Base-by-base conservation (phyloP, 192 early-diverging fungal genomes). In the Rhizoclosmatium globosum region DNA sequence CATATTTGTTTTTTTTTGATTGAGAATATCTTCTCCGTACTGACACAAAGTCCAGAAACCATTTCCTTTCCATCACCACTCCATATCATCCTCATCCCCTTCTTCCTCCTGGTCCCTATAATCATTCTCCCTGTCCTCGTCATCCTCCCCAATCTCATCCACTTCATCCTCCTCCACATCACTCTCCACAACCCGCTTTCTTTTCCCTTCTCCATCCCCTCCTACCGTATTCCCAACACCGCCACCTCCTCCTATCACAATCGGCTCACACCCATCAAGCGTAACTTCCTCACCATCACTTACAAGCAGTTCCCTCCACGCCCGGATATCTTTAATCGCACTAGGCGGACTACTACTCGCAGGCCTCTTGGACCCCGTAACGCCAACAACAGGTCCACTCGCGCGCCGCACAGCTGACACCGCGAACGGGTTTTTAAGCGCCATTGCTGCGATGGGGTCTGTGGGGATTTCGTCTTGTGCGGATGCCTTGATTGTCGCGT, bases 191-290 rank as follows among this genome's bases (percentile, higher is more conserved):
- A 38, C 21, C 7, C 21, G 7, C 7, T 21, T 64, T 21, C 7
- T 41, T 17, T 19, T 17, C 61, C 21, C 9, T 17, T 7, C 21
- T 64, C 21, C 61, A 64, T 41, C 9, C 23, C 21, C 61, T 17
- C 23, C 39, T 17, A 11, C 61, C 7, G 7, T 21, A 64, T 64
- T 44, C 17, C 21, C 70, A 57, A 19, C 19, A 56, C 21, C 45
- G 6, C 21, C 45, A 39, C 21, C 53, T 11, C 53, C 38, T 19
- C 6, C 70, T 4, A 23, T 11, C 46, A 56, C 13, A 64, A 74
- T 74, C n/a, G 73, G 59, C n/a, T 74, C 73, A 64, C 73, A 64
- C 13, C 43, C 73, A 64, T 60, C 73, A 2, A 74, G 43, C 11
- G n/a, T 45, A 19, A 74, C n/a, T 2, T 13, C 19, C 57, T 74